Evolutionary conservation across 805 yeast genomes (phyloP), one percentile per base, ranked within the genome.

Genomic region (Millerago galiae): DNA sequence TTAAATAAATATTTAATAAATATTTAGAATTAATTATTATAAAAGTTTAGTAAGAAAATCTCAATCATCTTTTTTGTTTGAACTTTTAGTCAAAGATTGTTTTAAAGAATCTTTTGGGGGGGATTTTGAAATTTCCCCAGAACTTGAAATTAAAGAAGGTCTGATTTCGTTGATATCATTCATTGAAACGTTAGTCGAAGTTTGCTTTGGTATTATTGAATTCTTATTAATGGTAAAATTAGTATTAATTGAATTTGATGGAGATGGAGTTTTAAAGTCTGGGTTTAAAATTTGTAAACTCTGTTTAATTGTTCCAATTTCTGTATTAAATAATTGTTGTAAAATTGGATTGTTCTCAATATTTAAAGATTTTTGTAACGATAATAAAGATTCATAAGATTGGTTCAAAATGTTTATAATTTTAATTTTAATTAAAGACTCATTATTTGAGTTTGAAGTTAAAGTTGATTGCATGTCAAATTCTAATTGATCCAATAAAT

Each of bases 401-500:
- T 42, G 39, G 3, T 15, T 38, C 7, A 42, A 31, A 5, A 38
- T 24, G 11, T 38, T 38, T 10, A 38, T 30, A 2, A 42, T 38
- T 25, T 13, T 34, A n/a, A 39, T 38, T 29, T 38, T 24, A 13
- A 41, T 14, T 14, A 30, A 34, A 8, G 39, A 24, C 6, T 38
- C 24, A 8, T 34, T 34, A 6, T 27, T 13, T 16, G 35, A 16
- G 4, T 38, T 8, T 26, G 36, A 29, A 5, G 11, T 25, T 14
- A 42, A 10, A 7, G 35, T 34, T 7, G 25, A 17, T 34, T 38
- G 42, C 15, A 42, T 38, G 10, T 48, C 46, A 7, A 31, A 30
- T 35, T 58, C 60, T n/a, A 56, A 35, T 13, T 41, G 38, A 3
- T 48, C 44, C 10, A 58, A 34, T 2, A 40, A 27, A 5, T 50